phyloP scores from a whole-genome alignment of 2,329 filamentous ascomycete genomes.

The Daldinia eschscholtzii region DNA sequence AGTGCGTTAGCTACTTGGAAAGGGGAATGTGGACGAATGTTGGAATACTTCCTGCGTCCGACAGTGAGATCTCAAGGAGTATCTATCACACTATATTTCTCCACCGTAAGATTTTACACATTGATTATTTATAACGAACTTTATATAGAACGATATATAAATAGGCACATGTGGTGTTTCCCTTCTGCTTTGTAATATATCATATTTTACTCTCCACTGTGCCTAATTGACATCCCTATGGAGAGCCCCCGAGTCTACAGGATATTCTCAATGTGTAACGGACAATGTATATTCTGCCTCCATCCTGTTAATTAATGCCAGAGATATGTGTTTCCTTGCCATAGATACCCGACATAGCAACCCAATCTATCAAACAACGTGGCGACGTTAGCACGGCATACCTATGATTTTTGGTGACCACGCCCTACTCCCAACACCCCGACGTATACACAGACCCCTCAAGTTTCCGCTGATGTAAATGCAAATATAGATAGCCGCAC shows the following conservation, averaged over 20 bases:
- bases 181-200: neutral
- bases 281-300: neutral
- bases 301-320: neutral
- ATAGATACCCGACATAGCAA: neutral
- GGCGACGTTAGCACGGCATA: neutral
- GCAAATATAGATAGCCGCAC: conserved; percentile 28
- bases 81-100: too few relatives aligned
- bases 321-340: conserved; percentile 2
- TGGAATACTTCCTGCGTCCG: too few relatives aligned
- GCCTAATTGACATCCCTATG: neutral
- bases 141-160: neutral
- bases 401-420: conserved; percentile 6
- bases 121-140: too few relatives aligned
- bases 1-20: too few relatives aligned
- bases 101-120: too few relatives aligned
- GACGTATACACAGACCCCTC: conserved; percentile 6
- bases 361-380: conserved; percentile 12
- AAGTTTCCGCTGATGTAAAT: conserved; percentile 31
- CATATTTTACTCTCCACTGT: neutral
- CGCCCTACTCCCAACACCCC: conserved; percentile 16
- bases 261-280: neutral
- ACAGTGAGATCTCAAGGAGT: too few relatives aligned
- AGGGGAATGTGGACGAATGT: too few relatives aligned
- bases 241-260: neutral
- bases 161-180: neutral